Base-by-base conservation (phyloP, 2,329 filamentous ascomycete genomes). In the Fusarium secorum region DNA sequence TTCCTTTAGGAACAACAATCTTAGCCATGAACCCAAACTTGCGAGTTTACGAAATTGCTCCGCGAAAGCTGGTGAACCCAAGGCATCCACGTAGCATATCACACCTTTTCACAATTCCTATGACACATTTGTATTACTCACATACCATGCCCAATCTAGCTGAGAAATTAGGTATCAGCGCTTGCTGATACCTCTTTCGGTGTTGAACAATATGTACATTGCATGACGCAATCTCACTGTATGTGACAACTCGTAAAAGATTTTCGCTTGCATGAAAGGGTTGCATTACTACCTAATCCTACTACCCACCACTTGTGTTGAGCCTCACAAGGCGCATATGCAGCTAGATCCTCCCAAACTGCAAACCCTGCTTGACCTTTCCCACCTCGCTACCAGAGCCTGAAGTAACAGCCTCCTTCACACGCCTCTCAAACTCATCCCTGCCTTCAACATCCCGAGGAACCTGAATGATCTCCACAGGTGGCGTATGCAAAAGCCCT, bases 351-450 rank as follows among this genome's bases (percentile, higher is more conserved):
- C n/a, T 26, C 45, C 35, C 24, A 44, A 64, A 61, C n/a, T 49
- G 39, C 30, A 64, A 24, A 35, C 61, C 48, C 18, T n/a, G 35
- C 33, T 64, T 64, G 11, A 55, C 22, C 28, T 17, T 55, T 17
- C 61, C 61, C 41, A 64, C 49, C 30, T 36, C 38, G n/a, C 18
- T 22, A 26, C 7, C 28, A 28, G 26, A 13, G 18, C 24, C 35
- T 17, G 22, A 30, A 54, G 24, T 32, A 22, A 61, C 20, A 2
- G 42, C 35, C n/a, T 28, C 48, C 22, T 11, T 44, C 2, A 55
- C 49, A 6, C 15, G 56, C 5, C 33, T 13, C 39, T 64, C 61
- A 33, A 64, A 64, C 4, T 64, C 32, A 35, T 26, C 24, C 22
- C 41, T 36, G 24, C 26, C 36, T 3, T 11, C 2, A 10, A 1